phyloP scores from a whole-genome alignment of 805 yeast species.

The Hanseniaspora taiwanica region DNA sequence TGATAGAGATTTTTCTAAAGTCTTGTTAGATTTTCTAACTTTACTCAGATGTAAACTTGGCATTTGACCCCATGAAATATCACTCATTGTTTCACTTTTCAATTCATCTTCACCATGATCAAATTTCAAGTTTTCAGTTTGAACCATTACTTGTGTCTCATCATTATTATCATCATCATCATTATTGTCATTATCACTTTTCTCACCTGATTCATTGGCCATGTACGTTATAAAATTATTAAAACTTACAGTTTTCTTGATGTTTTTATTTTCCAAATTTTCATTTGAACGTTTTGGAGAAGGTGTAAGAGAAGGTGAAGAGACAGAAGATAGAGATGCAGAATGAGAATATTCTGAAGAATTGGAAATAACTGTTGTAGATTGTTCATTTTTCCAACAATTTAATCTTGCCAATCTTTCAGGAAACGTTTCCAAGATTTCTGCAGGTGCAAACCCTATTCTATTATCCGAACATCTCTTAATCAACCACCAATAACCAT shows the following conservation, averaged over 20 bases:
- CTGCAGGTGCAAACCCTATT: constrained; percentile 95
- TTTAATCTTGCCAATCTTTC: constrained; percentile 87
- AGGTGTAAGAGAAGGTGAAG: too few relatives aligned
- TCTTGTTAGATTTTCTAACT: constrained; percentile 5
- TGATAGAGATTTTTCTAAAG: constrained; percentile 8
- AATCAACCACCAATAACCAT: constrained; percentile 95
- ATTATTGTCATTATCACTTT: constrained; percentile 16
- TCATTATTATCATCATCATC: constrained; percentile 16
- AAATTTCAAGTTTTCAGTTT: constrained; percentile 24
- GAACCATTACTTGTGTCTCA: constrained; percentile 21
- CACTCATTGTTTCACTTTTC: constrained; percentile 21
- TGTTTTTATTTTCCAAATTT: constrained; percentile 9
- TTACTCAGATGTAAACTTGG: constrained; percentile 19
- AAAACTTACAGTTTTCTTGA: constrained; percentile 22
- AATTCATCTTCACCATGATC: constrained; percentile 15
- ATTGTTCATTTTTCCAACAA: constrained; percentile 74
- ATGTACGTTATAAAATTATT: constrained; percentile 23
- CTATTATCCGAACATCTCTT: constrained; percentile 41
- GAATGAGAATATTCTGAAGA: too few relatives aligned
- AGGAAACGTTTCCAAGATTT: constrained; percentile 78
- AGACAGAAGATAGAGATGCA: too few relatives aligned
- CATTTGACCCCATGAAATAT: constrained; percentile 21
- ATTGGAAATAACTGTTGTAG: too few relatives aligned
- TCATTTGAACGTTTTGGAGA: not conserved
- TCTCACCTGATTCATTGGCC: too few relatives aligned